These are phyloP conservation scores for Cutaneotrichosporon cutaneum DNA, from an alignment of 1,284 basidiomycete species.

Conservation along the genomic window DNA sequence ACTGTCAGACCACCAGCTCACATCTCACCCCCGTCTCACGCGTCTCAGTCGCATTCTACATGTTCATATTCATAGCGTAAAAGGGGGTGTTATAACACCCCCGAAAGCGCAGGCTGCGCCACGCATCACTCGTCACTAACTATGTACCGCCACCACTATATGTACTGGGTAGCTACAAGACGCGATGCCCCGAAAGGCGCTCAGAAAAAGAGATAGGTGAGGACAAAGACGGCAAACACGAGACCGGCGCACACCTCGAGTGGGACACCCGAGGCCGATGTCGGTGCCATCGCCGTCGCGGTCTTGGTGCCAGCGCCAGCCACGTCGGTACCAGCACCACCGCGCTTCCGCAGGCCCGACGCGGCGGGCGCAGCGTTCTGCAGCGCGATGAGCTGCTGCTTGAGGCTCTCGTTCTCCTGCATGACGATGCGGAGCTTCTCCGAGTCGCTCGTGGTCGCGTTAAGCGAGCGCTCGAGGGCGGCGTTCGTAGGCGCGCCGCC, in stretches of 20 bases:
- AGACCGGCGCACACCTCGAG: constrained; percentile 58
- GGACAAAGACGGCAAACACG: constrained; percentile 58
- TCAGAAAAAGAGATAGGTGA: constrained; percentile 59
- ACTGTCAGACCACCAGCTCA: too few relatives aligned
- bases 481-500: constrained; percentile 36
- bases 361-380: constrained; percentile 33
- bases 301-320: constrained; percentile 35
- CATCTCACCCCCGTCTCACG: too few relatives aligned
- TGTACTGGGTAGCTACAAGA: constrained; percentile 10
- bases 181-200: constrained; percentile 27
- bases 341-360: constrained; percentile 47
- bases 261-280: constrained; percentile 52
- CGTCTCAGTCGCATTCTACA: background rate
- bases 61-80: background rate
- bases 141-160: constrained; percentile 36
- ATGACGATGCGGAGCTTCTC: constrained; percentile 48
- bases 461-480: constrained; percentile 42
- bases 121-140: constrained; percentile 1
- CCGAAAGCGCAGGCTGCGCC: background rate
- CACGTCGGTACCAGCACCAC: constrained; percentile 32
- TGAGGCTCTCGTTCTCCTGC: constrained; percentile 50
- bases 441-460: constrained; percentile 41
- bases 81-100: background rate
- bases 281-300: constrained; percentile 27
- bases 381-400: constrained; percentile 39